phyloP scores from a whole-genome alignment of 768 basidiomycete genomes.

The Termitomyces sp. region DNA sequence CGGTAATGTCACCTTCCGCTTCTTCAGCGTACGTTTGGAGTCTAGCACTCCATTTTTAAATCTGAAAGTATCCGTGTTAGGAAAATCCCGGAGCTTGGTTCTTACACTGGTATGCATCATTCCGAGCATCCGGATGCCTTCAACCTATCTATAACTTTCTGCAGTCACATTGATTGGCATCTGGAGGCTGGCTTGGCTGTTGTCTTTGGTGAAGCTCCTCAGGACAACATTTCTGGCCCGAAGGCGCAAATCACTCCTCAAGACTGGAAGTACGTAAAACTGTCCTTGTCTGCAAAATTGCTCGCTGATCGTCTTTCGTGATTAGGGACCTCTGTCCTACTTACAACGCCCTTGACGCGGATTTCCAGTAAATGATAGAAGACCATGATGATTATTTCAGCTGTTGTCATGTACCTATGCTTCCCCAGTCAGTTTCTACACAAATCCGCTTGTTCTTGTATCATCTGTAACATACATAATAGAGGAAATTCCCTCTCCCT shows the following conservation, averaged over 20 bases:
- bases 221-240: slow-evolving; percentile 22
- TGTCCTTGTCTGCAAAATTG: neutral
- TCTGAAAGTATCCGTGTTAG: neutral
- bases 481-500: neutral
- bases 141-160: neutral
- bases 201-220: slow-evolving; percentile 28
- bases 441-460: neutral
- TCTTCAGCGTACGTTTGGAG: slow-evolving; percentile 20
- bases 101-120: slow-evolving; percentile 32
- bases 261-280: slow-evolving; percentile 25
- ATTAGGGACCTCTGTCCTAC: neutral
- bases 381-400: no score
- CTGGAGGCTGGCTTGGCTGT: slow-evolving; percentile 32
- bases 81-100: slow-evolving; percentile 62
- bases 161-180: slow-evolving; percentile 34
- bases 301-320: neutral
- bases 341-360: neutral
- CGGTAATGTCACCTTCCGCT: slow-evolving; percentile 32
- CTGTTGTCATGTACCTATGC: neutral
- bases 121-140: neutral
- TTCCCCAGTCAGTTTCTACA: neutral
- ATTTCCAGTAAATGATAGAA: neutral
- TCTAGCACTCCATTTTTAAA: neutral
- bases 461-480: neutral
- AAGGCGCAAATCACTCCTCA: slow-evolving; percentile 26